These are phyloP conservation scores for Periconia digitata DNA, from an alignment of 2,329 filamentous ascomycete species.

Conservation along the genomic window DNA sequence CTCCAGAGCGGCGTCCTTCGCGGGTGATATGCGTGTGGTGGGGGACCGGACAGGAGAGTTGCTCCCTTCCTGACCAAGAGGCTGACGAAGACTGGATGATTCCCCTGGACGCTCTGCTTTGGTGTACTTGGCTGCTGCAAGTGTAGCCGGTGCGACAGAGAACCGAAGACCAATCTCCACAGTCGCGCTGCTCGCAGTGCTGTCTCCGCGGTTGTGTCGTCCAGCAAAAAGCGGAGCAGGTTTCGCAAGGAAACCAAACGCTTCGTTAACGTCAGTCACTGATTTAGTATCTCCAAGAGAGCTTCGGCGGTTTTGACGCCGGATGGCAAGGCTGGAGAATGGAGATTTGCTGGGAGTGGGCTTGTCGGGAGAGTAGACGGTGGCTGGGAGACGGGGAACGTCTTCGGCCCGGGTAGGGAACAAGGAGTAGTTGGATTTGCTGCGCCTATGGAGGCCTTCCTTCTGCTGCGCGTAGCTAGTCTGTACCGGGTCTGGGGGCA, in stretches of 20 bases:
- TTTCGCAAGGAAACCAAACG: slow-evolving; percentile 40
- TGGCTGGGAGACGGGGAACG: slow-evolving; percentile 41
- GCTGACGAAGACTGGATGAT: slow-evolving; percentile 9
- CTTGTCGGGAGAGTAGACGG: slow-evolving; percentile 38
- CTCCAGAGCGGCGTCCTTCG: slow-evolving; percentile 4
- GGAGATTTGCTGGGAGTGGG: slow-evolving; percentile 15
- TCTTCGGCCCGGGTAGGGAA: slow-evolving; percentile 44
- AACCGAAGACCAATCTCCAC: slow-evolving; percentile 72
- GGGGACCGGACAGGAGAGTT: slow-evolving; percentile 35
- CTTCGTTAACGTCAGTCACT: slow-evolving; percentile 41
- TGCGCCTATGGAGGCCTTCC: slow-evolving; percentile 25
- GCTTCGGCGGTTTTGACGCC: slow-evolving; percentile 34
- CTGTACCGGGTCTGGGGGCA: slow-evolving; percentile 34
- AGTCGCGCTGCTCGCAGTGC: slow-evolving; percentile 65
- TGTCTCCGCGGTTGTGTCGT: slow-evolving; percentile 59
- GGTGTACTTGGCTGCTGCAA: slow-evolving; percentile 35
- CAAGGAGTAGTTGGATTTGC: slow-evolving; percentile 40
- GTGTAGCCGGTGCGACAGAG: slow-evolving; percentile 51
- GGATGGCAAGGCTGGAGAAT: slow-evolving; percentile 33
- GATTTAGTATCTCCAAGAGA: slow-evolving; percentile 27
- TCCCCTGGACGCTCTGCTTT: slow-evolving; percentile 18
- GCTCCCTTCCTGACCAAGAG: slow-evolving; percentile 26
- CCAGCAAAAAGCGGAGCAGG: slow-evolving; percentile 44
- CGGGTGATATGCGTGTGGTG: slow-evolving; percentile 13
- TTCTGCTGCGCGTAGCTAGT: slow-evolving; percentile 18